These are phyloP conservation scores for Phytophthora pluvialis DNA, from an alignment of 352 stramenopile genomes.

Conservation along the genomic window DNA sequence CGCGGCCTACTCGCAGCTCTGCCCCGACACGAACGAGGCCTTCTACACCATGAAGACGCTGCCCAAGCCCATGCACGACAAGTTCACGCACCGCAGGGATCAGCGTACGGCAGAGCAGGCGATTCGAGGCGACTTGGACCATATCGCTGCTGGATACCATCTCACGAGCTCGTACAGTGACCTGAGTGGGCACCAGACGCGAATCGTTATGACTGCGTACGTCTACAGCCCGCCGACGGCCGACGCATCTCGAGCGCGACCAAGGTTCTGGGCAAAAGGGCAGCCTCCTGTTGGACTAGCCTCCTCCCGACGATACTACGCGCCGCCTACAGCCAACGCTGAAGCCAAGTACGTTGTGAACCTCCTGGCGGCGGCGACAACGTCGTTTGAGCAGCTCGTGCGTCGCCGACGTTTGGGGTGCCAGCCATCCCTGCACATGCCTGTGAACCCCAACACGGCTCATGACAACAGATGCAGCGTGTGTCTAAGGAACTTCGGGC, in stretches of 20 bases:
- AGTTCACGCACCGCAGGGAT: slow-evolving; percentile 21
- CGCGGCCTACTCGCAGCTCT: slow-evolving; percentile 57
- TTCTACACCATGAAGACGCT: slow-evolving; percentile 77
- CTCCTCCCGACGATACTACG: slow-evolving; percentile 12
- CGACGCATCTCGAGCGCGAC: neutral
- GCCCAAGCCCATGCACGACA: slow-evolving; percentile 50
- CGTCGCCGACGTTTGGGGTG: slow-evolving; percentile 62
- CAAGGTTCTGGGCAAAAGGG: slow-evolving; percentile 29
- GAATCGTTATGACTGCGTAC: slow-evolving; percentile 69
- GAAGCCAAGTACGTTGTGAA: slow-evolving; percentile 63
- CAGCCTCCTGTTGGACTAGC: neutral
- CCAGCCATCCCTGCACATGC: slow-evolving; percentile 54
- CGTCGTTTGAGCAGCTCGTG: slow-evolving; percentile 62
- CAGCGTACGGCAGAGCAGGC: slow-evolving; percentile 24
- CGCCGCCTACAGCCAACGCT: slow-evolving; percentile 22
- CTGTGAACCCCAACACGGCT: slow-evolving; percentile 27
- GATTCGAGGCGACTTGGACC: slow-evolving; percentile 49
- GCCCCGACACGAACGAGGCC: slow-evolving; percentile 46
- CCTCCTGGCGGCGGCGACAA: slow-evolving; percentile 52
- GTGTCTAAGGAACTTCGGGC: slow-evolving; percentile 56
- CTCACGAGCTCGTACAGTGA: slow-evolving; percentile 55
- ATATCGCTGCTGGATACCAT: slow-evolving; percentile 73
- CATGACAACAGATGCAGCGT: slow-evolving; percentile 49
- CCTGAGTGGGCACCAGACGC: slow-evolving; percentile 57
- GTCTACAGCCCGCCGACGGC: slow-evolving; percentile 23